These are phyloP conservation scores for Nicotiana obtusifolia DNA, from an alignment of 257 asterid species.

Conservation along the genomic window DNA sequence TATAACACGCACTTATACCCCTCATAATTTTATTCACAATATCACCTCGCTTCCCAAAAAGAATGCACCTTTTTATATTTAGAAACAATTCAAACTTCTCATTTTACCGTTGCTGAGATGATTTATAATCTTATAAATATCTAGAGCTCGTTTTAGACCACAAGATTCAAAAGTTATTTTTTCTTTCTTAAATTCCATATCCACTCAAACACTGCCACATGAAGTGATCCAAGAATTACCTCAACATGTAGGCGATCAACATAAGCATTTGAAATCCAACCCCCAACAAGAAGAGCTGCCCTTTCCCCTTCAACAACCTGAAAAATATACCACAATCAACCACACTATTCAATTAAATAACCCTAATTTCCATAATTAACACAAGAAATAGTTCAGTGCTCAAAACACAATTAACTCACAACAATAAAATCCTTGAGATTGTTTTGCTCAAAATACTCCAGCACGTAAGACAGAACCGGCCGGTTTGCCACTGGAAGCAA, in stretches of 20 bases:
- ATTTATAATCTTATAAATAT: too few species aligned
- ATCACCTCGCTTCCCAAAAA: not conserved
- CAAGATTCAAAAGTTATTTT: too few species aligned
- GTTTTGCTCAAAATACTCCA: constrained; percentile 81
- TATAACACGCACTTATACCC: too few species aligned
- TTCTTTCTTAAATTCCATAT: too few species aligned
- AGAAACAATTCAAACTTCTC: too few species aligned
- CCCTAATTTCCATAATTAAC: not conserved
- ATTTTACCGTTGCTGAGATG: too few species aligned
- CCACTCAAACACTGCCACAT: too few species aligned
- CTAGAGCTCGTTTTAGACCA: too few species aligned
- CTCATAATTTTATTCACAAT: not conserved
- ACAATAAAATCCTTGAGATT: constrained; percentile 70
- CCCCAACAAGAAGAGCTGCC: constrained; percentile 77
- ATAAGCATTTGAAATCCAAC: constrained; percentile 80
- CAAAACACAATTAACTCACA: constrained; percentile 27
- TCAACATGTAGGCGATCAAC: constrained; percentile 87
- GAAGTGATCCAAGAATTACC: constrained; percentile 31
- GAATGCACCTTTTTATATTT: too few species aligned
- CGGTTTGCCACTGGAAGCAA: constrained; percentile 84
- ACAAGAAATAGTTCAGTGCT: not conserved
- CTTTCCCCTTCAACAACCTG: constrained; percentile 91
- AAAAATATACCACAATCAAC: constrained; percentile 3
- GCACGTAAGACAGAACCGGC: constrained; percentile 73
- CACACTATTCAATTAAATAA: constrained; percentile 13